Base-by-base conservation (phyloP, 106 monocot species). In the Dioscorea dumetorum region DNA sequence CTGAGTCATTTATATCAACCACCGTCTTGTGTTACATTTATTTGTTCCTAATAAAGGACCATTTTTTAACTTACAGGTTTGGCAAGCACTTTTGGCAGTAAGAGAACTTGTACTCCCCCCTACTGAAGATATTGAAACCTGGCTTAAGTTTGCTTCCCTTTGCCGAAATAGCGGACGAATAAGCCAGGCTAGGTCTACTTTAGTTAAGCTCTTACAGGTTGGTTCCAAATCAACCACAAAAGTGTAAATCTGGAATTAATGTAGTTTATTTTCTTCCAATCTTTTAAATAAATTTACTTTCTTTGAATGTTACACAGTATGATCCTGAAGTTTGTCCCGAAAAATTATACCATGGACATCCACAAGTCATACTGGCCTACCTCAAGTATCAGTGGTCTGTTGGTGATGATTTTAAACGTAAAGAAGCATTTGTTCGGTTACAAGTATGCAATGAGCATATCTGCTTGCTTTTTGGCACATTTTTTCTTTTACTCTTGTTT, bases 91-190 rank as follows among this genome's bases (percentile, higher is more conserved):
- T 70, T 84, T 99, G 71, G 74, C 79, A 23, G 99, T 99, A 31
- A 73, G 99, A 80, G 93, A 87, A 24, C 81, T 99, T 75, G 99
- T 99, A 24, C 87, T 99, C 57, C 99, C 90, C 24, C 99, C 99
- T 59, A 84, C 78, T 49, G 93, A 99, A 71, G 99, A 99, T 77
- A 81, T 85, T 69, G 99, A 99, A 57, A 84, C 87, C 15, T 99
- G 99, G 99, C 93, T 99, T 54, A 99, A 99, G 74, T 99, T 99
- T 85, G 84, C 99, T 4, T 90, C 93, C 50, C 93, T 99, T 83
- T 99, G 99, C 76, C 82, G 90, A 33, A 87, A 93, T 76, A 99
- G 87, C 85, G 99, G 99, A 0, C 92, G 93, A 3, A 83, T 87
- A 58, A 87, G 84, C 69, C 99, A 99, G 59, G 93, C 99, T 50